Percentiles rank a stretch among this genome's conserved stretches.
Evolutionary conservation across 805 yeast species (phyloP).

Genomic region (Candida sithepensis): DNA sequence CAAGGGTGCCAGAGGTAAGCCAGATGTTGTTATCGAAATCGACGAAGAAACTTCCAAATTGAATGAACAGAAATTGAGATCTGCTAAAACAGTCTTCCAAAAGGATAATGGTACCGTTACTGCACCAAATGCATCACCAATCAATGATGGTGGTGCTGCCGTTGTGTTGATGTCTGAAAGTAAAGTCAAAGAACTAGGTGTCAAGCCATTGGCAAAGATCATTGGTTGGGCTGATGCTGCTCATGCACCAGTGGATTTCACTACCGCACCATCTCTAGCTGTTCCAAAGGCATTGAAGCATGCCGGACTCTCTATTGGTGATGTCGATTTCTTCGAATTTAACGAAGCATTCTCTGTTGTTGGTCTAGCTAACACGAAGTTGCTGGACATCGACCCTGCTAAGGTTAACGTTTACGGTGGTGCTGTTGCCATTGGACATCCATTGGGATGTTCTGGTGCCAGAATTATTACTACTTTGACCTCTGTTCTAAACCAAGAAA

Average conservation of each 20-base stretch:
- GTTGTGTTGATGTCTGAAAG: slow-evolving; percentile 79
- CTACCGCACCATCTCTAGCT: slow-evolving; percentile 93
- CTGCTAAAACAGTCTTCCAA: slow-evolving; percentile 94
- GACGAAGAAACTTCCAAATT: slow-evolving; percentile 87
- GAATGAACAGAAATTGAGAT: slow-evolving; percentile 68
- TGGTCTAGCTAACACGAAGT: slow-evolving; percentile 82
- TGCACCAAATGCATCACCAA: slow-evolving; percentile 94
- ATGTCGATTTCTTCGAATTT: slow-evolving; percentile 89
- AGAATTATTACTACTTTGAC: slow-evolving; percentile 85
- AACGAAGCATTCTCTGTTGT: slow-evolving; percentile 98
- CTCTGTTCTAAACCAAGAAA: slow-evolving; percentile 79
- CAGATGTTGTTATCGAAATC: slow-evolving; percentile 61
- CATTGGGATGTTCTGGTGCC: slow-evolving; percentile 95
- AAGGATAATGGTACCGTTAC: slow-evolving; percentile 94
- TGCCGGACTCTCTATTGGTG: slow-evolving; percentile 60
- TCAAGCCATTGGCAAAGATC: slow-evolving; percentile 87
- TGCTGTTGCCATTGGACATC: slow-evolving; percentile 94
- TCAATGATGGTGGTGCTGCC: slow-evolving; percentile 98
- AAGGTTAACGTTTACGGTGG: slow-evolving; percentile 92
- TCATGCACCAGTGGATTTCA: slow-evolving; percentile 89
- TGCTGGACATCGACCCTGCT: slow-evolving; percentile 55
- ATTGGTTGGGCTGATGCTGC: slow-evolving; percentile 99
- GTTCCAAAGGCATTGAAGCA: slow-evolving; percentile 93
- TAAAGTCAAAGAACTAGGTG: slow-evolving; percentile 78
- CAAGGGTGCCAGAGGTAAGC: slow-evolving; percentile 89